These are phyloP conservation scores for Phylloporus sp. DNA, from an alignment of 768 basidiomycete genomes.

Conservation along the genomic window DNA sequence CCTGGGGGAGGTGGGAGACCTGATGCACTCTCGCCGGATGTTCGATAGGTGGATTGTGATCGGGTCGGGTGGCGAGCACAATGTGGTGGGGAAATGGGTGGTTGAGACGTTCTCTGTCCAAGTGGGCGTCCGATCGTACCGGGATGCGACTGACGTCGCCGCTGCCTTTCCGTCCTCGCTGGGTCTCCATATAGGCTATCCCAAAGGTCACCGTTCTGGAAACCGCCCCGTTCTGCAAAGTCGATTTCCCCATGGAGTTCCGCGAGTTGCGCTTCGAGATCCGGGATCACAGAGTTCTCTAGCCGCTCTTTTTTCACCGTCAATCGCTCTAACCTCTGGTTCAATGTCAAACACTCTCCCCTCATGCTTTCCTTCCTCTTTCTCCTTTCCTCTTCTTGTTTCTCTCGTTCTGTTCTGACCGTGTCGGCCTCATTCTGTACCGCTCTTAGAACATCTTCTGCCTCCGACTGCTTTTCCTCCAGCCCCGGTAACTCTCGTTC, in stretches of 20 bases:
- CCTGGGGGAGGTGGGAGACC: conserved; percentile 17
- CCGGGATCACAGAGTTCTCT: conserved; percentile 51
- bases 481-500: conserved; percentile 39
- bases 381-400: conserved; percentile 44
- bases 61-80: conserved; percentile 25
- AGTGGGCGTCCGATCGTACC: conserved; percentile 26
- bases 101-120: conserved; percentile 12
- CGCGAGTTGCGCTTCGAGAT: conserved; percentile 63
- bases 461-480: conserved; percentile 37
- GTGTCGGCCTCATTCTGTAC: conserved; percentile 43
- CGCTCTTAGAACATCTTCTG: conserved; percentile 37
- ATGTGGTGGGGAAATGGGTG: conserved; percentile 26
- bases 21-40: conserved; percentile 11
- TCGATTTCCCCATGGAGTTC: conserved; percentile 60
- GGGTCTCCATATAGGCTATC: conserved; percentile 12
- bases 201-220: conserved; percentile 17
- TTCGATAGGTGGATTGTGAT: conserved; percentile 22
- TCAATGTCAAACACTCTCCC: conserved; percentile 51
- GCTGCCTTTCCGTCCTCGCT: conserved; percentile 18
- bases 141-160: conserved; percentile 26
- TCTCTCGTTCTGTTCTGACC: conserved; percentile 41
- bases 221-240: conserved; percentile 25
- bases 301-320: conserved; percentile 61
- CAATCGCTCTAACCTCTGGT: conserved; percentile 64
- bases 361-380: conserved; percentile 53